Base-by-base conservation (phyloP, 805 yeast genomes). In the Yarrowia phangngaensis region DNA sequence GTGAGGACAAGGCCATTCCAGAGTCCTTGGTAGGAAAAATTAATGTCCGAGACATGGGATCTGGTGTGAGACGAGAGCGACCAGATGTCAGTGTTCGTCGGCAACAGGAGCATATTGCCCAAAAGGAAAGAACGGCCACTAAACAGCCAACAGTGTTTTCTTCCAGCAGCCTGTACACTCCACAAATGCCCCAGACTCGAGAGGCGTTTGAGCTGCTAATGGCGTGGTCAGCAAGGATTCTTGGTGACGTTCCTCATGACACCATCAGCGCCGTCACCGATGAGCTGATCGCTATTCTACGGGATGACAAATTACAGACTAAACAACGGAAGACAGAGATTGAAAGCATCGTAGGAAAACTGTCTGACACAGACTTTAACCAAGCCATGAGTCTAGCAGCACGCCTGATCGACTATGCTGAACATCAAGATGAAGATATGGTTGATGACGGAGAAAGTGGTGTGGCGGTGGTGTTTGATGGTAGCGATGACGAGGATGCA, bases 191-290 rank as follows among this genome's bases (percentile, higher is more conserved):
- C 9, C 73, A 71, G 14, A 80, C 78, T 12, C 62, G 70, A 2
- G 69, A 67, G 22, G 62, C 69, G 0, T 83, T 79, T 60, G 82
- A 78, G 32, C 60, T 69, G 32, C 69, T 87, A n/a, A 64, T 82
- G 52, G 62, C 74, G 0, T 78, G 84, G 78, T 75, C 84, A 4
- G 70, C 74, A 5, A 61, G 66, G 2, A 67, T 70, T 13, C 64
- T 84, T 29, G 83, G 81, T 9, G 97, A 88, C 61, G 76, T 84
- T n/a, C 77, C 89, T 7, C 87, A 83, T 50, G 84, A 79, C 32
- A 75, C 79, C 2, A 71, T 87, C 2, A 61, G 79, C 15, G 81
- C 92, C 3, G 84, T 88, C 4, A 77, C 86, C 2, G 56, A 55
- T 3, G 27, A 32, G 26, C 59, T 80, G 0, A 56, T 85, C 29